Evolutionary conservation across 306 rosid genomes (phyloP).

Genomic region (Dalbergia oliveri): DNA sequence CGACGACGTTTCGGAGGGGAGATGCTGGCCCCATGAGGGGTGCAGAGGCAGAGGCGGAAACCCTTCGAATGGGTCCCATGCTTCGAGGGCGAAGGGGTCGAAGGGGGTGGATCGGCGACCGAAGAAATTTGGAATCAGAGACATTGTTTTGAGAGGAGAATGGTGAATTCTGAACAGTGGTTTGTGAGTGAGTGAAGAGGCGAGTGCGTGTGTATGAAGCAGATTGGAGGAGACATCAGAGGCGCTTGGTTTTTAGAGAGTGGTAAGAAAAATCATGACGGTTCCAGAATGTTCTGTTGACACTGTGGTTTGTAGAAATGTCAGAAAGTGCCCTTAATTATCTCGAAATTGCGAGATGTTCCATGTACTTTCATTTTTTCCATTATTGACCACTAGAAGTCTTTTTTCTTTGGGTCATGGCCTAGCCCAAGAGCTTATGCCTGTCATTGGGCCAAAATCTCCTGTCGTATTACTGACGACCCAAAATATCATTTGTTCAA

Average conservation of each 20-base stretch:
- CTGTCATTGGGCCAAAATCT: no score
- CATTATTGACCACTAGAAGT: no score
- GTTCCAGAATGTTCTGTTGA: neutral
- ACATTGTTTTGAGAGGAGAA: slow-evolving; percentile 41
- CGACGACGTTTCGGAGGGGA: slow-evolving; percentile 17
- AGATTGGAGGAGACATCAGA: no score
- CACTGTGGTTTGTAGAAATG: neutral
- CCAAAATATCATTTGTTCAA: no score
- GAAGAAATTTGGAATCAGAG: slow-evolving; percentile 56
- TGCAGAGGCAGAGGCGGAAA: slow-evolving; percentile 19
- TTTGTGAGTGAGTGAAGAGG: no score
- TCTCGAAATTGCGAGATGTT: neutral
- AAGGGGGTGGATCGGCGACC: slow-evolving; percentile 49
- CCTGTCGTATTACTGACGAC: no score
- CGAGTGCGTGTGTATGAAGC: neutral
- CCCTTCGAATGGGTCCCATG: slow-evolving; percentile 51
- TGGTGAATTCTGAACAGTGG: neutral
- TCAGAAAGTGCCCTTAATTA: neutral
- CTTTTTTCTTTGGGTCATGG: no score
- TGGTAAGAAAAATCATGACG: neutral
- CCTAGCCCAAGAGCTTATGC: neutral
- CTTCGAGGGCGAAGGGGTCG: slow-evolving; percentile 51
- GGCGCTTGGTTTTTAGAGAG: neutral
- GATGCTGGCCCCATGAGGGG: neutral
- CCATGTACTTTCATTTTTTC: neutral